Percentiles rank a stretch among this genome's conserved stretches.
These are phyloP conservation scores for Pythium folliculosum DNA, from an alignment of 352 stramenopile genomes.

Conservation along the genomic window DNA sequence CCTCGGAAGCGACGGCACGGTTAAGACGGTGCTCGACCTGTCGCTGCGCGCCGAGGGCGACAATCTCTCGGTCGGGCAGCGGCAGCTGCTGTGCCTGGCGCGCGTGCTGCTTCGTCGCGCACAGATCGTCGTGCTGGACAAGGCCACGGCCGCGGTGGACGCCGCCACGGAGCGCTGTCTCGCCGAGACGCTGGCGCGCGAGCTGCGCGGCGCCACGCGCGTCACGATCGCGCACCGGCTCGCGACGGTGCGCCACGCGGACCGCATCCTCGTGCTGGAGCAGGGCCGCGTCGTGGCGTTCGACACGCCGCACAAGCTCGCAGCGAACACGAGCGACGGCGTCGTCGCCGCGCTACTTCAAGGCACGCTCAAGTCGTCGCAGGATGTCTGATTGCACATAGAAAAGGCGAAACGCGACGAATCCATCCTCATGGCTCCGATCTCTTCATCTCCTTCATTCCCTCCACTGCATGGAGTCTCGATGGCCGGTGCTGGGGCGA, in stretches of 20 bases:
- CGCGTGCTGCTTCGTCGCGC: conserved; percentile 29
- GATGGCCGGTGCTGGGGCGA: no score
- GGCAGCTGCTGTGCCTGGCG: conserved; percentile 34
- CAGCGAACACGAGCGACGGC: background rate
- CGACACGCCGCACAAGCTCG: conserved; percentile 12
- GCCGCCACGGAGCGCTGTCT: conserved; percentile 48
- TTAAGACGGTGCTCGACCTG: background rate
- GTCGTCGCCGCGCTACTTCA: background rate
- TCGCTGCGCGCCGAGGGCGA: conserved; percentile 60
- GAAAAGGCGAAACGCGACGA: background rate
- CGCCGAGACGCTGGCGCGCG: conserved; percentile 59
- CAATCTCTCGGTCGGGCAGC: conserved; percentile 75
- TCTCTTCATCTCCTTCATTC: no score
- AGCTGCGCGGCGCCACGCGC: conserved; percentile 86
- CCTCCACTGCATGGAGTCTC: no score
- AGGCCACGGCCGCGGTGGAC: conserved; percentile 44
- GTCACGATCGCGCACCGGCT: conserved; percentile 93
- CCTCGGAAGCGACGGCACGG: conserved; percentile 32
- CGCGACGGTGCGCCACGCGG: conserved; percentile 89
- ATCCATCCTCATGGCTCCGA: no score
- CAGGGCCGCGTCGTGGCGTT: conserved; percentile 54
- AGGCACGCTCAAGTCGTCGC: background rate
- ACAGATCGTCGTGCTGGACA: conserved; percentile 40
- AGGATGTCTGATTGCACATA: background rate
- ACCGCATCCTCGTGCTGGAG: conserved; percentile 86